phyloP scores from a whole-genome alignment of 768 basidiomycete species.

The Pluteus cervinus region DNA sequence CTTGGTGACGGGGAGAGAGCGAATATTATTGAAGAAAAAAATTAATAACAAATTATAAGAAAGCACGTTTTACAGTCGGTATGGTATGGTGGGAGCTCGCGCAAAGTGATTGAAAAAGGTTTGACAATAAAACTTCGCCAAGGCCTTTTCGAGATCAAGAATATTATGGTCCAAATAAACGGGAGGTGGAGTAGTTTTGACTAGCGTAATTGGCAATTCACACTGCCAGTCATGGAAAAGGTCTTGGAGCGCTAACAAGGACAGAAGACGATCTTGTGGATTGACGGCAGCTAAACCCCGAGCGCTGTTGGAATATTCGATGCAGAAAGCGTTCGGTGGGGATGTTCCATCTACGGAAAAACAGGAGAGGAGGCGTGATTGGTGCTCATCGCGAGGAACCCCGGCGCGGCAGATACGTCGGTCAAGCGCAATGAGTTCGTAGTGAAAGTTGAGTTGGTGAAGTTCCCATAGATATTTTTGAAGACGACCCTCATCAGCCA shows the following conservation, averaged over 20 bases:
- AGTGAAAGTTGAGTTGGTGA: constrained; percentile 1
- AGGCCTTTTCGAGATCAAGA: background rate
- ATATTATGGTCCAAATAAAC: background rate
- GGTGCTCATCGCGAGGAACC: background rate
- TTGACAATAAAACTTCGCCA: background rate
- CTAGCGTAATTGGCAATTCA: background rate
- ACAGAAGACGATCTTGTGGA: background rate
- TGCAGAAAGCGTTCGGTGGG: too few species aligned
- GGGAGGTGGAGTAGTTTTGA: too few species aligned
- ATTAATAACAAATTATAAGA: too few species aligned
- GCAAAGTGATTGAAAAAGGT: constrained; percentile 2
- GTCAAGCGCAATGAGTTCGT: background rate
- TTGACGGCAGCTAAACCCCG: background rate
- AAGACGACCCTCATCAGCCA: too few species aligned
- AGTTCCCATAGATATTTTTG: background rate
- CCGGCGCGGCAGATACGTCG: too few species aligned
- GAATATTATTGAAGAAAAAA: too few species aligned
- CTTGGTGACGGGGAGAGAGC: too few species aligned
- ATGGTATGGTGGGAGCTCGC: background rate
- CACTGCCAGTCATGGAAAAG: background rate
- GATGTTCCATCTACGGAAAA: too few species aligned
- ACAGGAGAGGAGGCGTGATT: background rate
- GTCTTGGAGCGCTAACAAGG: background rate
- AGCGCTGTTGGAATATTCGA: too few species aligned
- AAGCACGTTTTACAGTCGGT: too few species aligned